Base-by-base conservation (phyloP, 768 basidiomycete genomes). In the Jaapia argillacea region DNA sequence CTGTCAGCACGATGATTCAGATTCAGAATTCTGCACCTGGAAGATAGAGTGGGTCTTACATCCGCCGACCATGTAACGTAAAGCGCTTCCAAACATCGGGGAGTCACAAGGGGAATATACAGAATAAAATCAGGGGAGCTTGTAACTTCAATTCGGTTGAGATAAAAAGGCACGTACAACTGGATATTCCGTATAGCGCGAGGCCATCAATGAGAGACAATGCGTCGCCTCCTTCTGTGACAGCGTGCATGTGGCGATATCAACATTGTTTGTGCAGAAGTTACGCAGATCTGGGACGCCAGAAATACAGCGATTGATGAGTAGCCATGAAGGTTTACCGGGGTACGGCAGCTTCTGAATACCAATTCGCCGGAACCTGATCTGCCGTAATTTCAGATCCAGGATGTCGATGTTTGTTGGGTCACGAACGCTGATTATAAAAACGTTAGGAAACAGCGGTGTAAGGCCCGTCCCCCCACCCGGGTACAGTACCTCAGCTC, bases 301-400 rank as follows among this genome's bases (percentile, higher is more conserved):
- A 33, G 28, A 33, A 33, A 16, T 10, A 10, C 10, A 10, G 28
- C 28, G 16, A 33, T 10, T 33, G 28, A 33, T 33, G 28, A 16
- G 16, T 10, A 16, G 28, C 28, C 28, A 33, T 16, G 28, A 33
- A 33, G 28, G 28, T 33, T 33, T 33, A 33, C 28, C 28, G 28
- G 28, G 10, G 28, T 33, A 33, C 28, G 28, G 28, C 28, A 33
- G 16, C 10, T 33, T 33, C n/a, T n/a, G n/a, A 16, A 33, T 10
- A 16, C 28, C 28, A 33, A 33, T 33, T 33, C 28, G 28, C 28
- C 28, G 28, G 28, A 10, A 16, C 28, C 10, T 10, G 28, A 16
- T 10, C 10, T 33, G 28, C 28, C 28, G 28, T 33, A 49, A 50
- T 46, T 45, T 18, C 42, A 16, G 36, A 50, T 42, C 46, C 51